Evolutionary conservation across 2,329 filamentous ascomycete genomes (phyloP).

Genomic region (Pseudogymnoascus sp.): DNA sequence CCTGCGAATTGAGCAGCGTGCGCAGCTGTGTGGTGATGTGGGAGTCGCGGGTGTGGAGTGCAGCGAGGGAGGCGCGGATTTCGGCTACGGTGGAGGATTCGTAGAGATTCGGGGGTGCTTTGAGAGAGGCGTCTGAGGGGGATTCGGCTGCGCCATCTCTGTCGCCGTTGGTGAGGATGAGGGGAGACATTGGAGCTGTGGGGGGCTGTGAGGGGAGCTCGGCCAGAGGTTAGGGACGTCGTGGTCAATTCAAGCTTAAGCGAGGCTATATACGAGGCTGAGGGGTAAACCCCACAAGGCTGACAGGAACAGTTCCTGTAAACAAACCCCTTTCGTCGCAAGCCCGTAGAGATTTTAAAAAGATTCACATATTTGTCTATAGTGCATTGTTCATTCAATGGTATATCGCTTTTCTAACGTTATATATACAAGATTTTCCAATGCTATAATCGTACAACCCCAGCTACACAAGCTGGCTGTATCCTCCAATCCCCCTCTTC

Average conservation of each 20-base stretch:
- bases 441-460: conserved; percentile 1
- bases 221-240: background rate
- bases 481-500: conserved; percentile 53
- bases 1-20: conserved; percentile 71
- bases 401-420: conserved; percentile 10
- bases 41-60: conserved; percentile 70
- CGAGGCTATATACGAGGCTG: conserved; percentile 10
- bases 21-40: conserved; percentile 69
- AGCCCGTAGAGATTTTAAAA: background rate
- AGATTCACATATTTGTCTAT: background rate
- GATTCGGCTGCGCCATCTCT: conserved; percentile 17
- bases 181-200: conserved; percentile 29
- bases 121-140: conserved; percentile 17
- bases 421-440: conserved; percentile 7
- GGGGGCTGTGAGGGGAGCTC: background rate
- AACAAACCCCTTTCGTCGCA: background rate
- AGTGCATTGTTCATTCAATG: background rate
- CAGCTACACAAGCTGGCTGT: conserved; percentile 56
- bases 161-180: conserved; percentile 31
- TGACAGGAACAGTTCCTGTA: background rate
- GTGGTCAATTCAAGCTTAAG: conserved; percentile 12
- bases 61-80: conserved; percentile 68
- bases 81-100: conserved; percentile 70
- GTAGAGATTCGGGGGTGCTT: conserved; percentile 42
- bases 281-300: conserved; percentile 2